Conservation (phyloP, 1,139 yeast species). For the Geotrichum cucujoidarum region DNA sequence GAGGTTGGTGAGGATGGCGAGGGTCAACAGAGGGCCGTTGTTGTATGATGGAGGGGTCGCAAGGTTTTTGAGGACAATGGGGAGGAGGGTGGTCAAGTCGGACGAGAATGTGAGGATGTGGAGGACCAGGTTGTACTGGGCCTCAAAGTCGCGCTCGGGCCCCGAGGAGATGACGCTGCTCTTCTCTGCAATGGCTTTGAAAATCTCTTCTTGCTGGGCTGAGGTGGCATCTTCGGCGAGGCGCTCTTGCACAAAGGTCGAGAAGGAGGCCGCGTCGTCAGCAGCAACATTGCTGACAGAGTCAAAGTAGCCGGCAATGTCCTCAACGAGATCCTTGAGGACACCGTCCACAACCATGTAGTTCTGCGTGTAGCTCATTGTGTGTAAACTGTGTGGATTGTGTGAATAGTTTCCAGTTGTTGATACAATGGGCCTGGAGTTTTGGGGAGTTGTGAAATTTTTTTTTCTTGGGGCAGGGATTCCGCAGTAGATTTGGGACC, state of each 20-base stretch:
- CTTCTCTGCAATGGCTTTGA: slow-evolving; percentile 35
- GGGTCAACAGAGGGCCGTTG: slow-evolving; percentile 33
- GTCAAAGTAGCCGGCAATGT: slow-evolving; percentile 39
- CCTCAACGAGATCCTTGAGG: slow-evolving; percentile 38
- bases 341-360: slow-evolving; percentile 38
- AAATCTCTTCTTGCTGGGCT: slow-evolving; percentile 29
- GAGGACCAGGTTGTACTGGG: slow-evolving; percentile 40
- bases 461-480: neutral
- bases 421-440: neutral
- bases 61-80: slow-evolving; percentile 34
- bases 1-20: slow-evolving; percentile 40
- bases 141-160: slow-evolving; percentile 42
- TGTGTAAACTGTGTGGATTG: no score
- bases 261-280: slow-evolving; percentile 24
- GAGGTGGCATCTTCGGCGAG: slow-evolving; percentile 7
- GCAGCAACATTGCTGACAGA: slow-evolving; percentile 31
- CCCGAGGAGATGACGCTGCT: slow-evolving; percentile 33
- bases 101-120: slow-evolving; percentile 38
- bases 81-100: slow-evolving; percentile 34
- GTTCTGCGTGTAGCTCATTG: slow-evolving; percentile 24
- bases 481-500: neutral
- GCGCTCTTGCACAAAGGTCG: slow-evolving; percentile 20
- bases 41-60: slow-evolving; percentile 29
- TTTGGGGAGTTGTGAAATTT: neutral
- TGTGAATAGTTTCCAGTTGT: neutral